Conservation (phyloP, 2,329 filamentous ascomycete genomes). For the Claviceps sp. region DNA sequence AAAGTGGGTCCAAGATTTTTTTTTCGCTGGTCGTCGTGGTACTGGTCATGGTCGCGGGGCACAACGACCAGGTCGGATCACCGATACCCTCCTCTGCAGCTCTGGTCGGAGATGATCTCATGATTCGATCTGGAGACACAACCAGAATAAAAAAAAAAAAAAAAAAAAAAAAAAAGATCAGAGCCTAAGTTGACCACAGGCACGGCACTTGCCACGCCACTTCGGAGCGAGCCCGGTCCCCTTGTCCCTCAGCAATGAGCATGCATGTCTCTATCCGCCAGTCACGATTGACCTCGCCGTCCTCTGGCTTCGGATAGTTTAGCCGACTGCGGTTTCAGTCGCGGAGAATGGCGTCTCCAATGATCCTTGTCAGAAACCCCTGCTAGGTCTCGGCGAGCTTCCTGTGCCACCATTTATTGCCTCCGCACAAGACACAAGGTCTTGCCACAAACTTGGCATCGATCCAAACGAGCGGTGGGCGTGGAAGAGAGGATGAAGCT, state of each 20-base stretch:
- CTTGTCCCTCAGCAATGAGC: not conserved
- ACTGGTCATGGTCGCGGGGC: too few species aligned
- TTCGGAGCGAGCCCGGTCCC: not conserved
- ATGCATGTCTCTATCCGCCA: not conserved
- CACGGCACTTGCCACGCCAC: not conserved
- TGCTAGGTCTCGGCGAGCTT: not conserved
- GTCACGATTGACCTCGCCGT: not conserved
- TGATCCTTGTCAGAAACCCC: not conserved
- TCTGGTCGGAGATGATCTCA: not conserved
- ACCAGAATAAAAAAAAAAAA: not conserved
- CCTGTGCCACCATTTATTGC: not conserved
- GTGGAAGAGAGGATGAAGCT: too few species aligned
- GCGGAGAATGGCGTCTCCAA: constrained; percentile 1
- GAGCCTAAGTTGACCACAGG: not conserved
- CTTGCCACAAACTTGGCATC: not conserved
- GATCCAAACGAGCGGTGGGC: too few species aligned
- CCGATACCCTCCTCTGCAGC: too few species aligned
- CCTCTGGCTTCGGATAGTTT: constrained; percentile 4
- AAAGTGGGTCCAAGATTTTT: too few species aligned
- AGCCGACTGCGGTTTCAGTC: constrained; percentile 5
- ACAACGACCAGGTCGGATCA: too few species aligned
- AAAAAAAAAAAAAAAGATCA: not conserved
- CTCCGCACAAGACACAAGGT: not conserved
- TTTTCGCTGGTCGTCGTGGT: too few species aligned
- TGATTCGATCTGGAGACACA: not conserved